A percentile compares a stretch with the other conserved stretches of the same genome.
phyloP scores from a whole-genome alignment of 192 early-diverging fungal genomes.

The Thoreauomyces humboldtii region DNA sequence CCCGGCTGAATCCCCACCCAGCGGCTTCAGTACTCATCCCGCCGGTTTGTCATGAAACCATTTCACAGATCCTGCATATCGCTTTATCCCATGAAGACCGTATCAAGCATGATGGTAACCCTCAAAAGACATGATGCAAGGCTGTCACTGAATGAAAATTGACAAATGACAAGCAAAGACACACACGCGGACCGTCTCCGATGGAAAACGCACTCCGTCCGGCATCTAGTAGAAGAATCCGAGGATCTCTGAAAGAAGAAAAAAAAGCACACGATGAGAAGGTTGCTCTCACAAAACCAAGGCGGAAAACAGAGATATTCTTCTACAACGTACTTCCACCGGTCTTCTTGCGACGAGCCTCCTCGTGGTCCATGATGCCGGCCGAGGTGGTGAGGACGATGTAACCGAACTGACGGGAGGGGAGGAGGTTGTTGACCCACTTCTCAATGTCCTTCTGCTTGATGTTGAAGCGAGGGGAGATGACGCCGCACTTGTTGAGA shows the following conservation, averaged over 20 bases:
- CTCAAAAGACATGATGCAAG: too few relatives aligned
- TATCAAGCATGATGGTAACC: too few relatives aligned
- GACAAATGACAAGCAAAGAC: too few relatives aligned
- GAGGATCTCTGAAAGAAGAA: conserved; percentile 57
- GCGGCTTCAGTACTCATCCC: too few relatives aligned
- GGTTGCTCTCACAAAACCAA: background rate
- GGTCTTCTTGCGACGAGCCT: conserved; percentile 93
- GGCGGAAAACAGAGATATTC: conserved; percentile 79
- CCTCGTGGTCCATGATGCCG: conserved; percentile 99
- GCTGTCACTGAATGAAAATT: too few relatives aligned
- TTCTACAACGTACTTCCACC: conserved; percentile 70
- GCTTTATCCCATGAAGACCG: too few relatives aligned
- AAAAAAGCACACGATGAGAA: background rate
- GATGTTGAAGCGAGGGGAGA: conserved; percentile 98
- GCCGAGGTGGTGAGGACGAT: conserved; percentile 88
- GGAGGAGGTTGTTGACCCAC: conserved; percentile 95
- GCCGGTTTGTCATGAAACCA: too few relatives aligned
- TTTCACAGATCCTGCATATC: too few relatives aligned
- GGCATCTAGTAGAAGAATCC: conserved; percentile 82
- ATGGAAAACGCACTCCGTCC: too few relatives aligned
- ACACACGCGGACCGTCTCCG: too few relatives aligned
- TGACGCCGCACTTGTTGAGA: conserved; percentile 99
- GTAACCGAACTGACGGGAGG: conserved; percentile 98
- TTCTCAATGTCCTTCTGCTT: conserved; percentile 92
- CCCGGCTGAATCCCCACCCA: too few relatives aligned